Evolutionary conservation across 441 rosid genomes (phyloP).

Genomic region (Heliophila coronopifolia): DNA sequence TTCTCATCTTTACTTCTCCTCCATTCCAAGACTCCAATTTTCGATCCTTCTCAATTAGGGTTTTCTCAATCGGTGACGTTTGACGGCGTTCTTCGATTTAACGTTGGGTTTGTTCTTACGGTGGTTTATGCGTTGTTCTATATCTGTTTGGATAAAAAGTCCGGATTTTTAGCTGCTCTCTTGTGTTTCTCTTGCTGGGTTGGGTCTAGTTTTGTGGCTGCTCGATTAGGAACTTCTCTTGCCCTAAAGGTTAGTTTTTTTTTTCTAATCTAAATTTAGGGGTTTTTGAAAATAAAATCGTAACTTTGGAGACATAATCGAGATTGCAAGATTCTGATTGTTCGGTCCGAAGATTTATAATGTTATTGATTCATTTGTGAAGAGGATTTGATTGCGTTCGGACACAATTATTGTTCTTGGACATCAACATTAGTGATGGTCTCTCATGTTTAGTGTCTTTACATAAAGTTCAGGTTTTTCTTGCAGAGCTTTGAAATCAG

Average conservation of each 20-base stretch:
- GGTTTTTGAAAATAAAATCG: not conserved
- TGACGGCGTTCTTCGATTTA: conserved; percentile 38
- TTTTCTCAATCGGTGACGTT: conserved; percentile 31
- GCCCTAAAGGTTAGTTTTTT: conserved; percentile 55
- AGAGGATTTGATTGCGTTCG: conserved; percentile 1
- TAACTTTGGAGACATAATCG: too few species aligned
- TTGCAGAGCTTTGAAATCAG: too few species aligned
- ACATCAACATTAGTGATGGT: not conserved
- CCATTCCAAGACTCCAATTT: conserved; percentile 46
- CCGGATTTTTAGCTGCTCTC: conserved; percentile 69
- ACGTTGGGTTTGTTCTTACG: conserved; percentile 49
- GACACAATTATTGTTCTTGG: not conserved
- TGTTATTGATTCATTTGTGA: conserved; percentile 2
- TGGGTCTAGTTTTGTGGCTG: conserved; percentile 53
- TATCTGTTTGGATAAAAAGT: conserved; percentile 54
- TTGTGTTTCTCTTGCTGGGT: conserved; percentile 82
- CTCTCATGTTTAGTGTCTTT: too few species aligned
- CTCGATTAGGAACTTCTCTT: conserved; percentile 55
- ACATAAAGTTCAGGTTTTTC: too few species aligned
- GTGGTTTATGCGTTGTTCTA: conserved; percentile 52
- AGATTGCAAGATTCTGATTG: conserved; percentile 10
- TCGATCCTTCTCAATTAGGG: conserved; percentile 33
- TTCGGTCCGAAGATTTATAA: not conserved
- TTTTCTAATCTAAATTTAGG: not conserved
- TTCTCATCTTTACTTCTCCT: conserved; percentile 57